phyloP scores from a whole-genome alignment of 2,329 filamentous ascomycete genomes.

The Aspergillus niger region DNA sequence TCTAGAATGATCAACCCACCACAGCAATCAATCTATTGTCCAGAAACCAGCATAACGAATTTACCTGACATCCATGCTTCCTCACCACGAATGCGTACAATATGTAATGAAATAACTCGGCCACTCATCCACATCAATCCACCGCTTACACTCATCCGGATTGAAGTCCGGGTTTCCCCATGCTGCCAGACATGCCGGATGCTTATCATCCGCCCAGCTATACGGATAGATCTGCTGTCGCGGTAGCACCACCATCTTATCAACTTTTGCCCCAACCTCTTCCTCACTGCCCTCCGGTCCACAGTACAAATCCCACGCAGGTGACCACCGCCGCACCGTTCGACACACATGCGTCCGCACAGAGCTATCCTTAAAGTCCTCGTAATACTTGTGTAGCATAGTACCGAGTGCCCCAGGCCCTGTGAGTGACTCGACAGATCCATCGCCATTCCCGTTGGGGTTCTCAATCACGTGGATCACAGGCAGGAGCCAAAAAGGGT shows the following conservation, averaged over 20 bases:
- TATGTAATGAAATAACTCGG: slow-evolving; percentile 28
- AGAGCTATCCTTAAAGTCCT: slow-evolving; percentile 1
- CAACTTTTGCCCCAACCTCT: neutral
- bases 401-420: slow-evolving; percentile 18
- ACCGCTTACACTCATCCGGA: slow-evolving; percentile 21
- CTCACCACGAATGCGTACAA: slow-evolving; percentile 26
- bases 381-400: slow-evolving; percentile 20
- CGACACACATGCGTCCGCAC: slow-evolving; percentile 14
- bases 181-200: slow-evolving; percentile 19
- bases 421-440: slow-evolving; percentile 22
- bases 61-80: neutral
- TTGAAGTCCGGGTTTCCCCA: slow-evolving; percentile 20
- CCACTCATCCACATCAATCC: slow-evolving; percentile 25
- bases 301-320: slow-evolving; percentile 20
- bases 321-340: slow-evolving; percentile 12
- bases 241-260: slow-evolving; percentile 19
- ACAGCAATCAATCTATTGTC: neutral
- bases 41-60: neutral
- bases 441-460: slow-evolving; percentile 21
- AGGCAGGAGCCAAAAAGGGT: slow-evolving; percentile 25
- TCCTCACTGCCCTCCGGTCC: neutral
- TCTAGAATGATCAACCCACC: neutral
- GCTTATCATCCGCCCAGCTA: slow-evolving; percentile 23
- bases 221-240: slow-evolving; percentile 24
- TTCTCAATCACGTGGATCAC: slow-evolving; percentile 22